Evolutionary conservation across 1,284 basidiomycete genomes (phyloP).

Genomic region (Malassezia sp.): DNA sequence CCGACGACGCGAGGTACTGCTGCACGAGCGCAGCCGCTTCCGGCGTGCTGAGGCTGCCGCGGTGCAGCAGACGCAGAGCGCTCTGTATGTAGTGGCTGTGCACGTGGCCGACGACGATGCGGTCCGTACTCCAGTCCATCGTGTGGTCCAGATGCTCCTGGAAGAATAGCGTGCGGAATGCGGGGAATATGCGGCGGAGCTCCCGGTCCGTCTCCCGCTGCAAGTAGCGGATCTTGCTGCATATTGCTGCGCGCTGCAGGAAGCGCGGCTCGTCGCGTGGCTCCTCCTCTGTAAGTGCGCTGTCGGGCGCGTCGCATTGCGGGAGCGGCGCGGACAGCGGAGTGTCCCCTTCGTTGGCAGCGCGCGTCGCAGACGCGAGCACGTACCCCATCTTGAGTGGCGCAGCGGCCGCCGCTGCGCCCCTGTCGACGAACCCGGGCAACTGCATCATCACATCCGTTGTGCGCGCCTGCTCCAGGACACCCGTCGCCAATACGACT

Average conservation of each 20-base stretch:
- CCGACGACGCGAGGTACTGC: neutral
- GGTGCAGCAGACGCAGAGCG: constrained; percentile 3
- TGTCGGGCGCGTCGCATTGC: neutral
- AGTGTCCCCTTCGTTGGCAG: too few species aligned
- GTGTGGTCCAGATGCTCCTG: constrained; percentile 1
- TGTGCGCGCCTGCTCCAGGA: constrained; percentile 8
- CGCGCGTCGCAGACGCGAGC: constrained; percentile 3
- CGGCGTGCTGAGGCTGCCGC: constrained; percentile 3
- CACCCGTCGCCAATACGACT: constrained; percentile 10
- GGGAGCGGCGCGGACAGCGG: neutral
- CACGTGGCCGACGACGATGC: too few species aligned
- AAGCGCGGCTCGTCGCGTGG: constrained; percentile 10
- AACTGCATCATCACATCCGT: constrained; percentile 17
- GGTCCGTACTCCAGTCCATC: too few species aligned
- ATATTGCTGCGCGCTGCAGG: constrained; percentile 4
- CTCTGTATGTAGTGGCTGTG: neutral
- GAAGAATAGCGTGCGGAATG: constrained; percentile 13
- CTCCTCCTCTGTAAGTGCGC: neutral
- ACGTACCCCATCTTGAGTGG: constrained; percentile 15
- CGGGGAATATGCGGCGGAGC: constrained; percentile 9
- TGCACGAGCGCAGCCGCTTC: constrained; percentile 1
- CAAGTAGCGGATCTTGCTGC: constrained; percentile 13
- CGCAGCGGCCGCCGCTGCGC: constrained; percentile 3
- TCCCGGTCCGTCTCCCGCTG: constrained; percentile 10
- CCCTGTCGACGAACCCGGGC: constrained; percentile 10